Base-by-base conservation (phyloP, 2,329 filamentous ascomycete species). In the Juglanconis oblonga region DNA sequence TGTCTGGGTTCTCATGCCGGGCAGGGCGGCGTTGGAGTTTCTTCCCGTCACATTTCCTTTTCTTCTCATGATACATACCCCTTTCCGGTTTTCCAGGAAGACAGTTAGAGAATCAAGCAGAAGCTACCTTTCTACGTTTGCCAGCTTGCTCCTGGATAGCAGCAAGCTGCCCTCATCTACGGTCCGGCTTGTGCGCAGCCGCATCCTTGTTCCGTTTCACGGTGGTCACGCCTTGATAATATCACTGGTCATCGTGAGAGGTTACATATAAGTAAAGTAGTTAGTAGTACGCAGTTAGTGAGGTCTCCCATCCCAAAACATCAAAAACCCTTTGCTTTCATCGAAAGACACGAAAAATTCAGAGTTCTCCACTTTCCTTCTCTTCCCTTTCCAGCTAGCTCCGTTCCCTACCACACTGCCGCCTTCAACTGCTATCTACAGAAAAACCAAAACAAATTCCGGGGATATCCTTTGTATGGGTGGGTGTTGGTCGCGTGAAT, bases 381-480 rank as follows among this genome's bases (percentile, higher is more conserved):
- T 35, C 36, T 51, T 59, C 44, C 53, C 38, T 56, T 48, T 48
- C 55, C 38, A 52, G 55, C 55, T 17, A 52, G 47, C n/a, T 2
- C 38, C 32, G 24, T 48, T 24, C 14, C 45, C 36, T 44, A 33
- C 31, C 35, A 38, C 55, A 45, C 42, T 13, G 13, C 47, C 24
- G 24, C 31, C 48, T 31, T 52, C 58, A 29, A 45, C 61, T 44
- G 58, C 64, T 68, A 68, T 67, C 67, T 68, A 68, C 67, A 68
- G 65, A 68, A 66, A 67, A 61, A 44, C 44, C 61, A 62, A 64
- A 59, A 53, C 55, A 59, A 58, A 59, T 62, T 62, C 55, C 61
- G 56, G 65, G 66, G 66, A 68, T 68, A 67, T 67, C 66, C 66
- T 68, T 66, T 66, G 64, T 58, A 63, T 63, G 49, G 49, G 52